Base-by-base conservation (phyloP, 176 grass and related monocot species). In the Musa beccarii region DNA sequence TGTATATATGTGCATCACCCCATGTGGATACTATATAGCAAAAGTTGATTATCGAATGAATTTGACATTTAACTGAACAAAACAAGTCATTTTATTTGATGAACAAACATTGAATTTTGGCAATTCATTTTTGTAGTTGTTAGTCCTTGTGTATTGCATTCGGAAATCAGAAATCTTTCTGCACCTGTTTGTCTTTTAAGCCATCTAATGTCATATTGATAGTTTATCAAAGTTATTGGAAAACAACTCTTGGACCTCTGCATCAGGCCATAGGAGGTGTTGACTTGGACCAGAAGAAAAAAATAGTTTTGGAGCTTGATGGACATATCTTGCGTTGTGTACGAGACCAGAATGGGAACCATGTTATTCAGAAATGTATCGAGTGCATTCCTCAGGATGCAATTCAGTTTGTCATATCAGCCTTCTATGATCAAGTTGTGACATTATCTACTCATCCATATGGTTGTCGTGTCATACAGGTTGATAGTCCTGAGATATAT, bases 391-490 rank as follows among this genome's bases (percentile, higher is more conserved):
- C 69, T 19, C 69, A 71, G 49, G 69, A 71, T 51, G 49, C 49
- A 71, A 71, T 71, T 71, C 69, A 71, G 11, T 71, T 71, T 71
- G 51, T 71, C 69, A 71, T 71, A 34, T 51, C 69, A 52, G 51
- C 69, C 16, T 71, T 71, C 69, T 53, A 71, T 53, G 28, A 52
- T 71, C 69, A 71, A 71, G 69, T 71, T 71, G 69, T 71, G 69
- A 23, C 69, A 51, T 21, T 71, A 50, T 71, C 69, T 10, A 71
- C 69, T 52, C 69, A 71, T 71, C 49, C 69, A 16, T 71, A 71
- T 71, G 69, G 69, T 2, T 71, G 69, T 52, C 69, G 69, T 71
- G 69, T 71, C 51, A 71, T 71, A 71, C 69, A 71, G 69, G 69
- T 71, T 71, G 34, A 43, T 43, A 43, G 34, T 43, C 34, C 34